Evolutionary conservation across 2,329 filamentous ascomycete species (phyloP), one percentile per base, ranked within the genome.

Genomic region (Neonectria hederae): DNA sequence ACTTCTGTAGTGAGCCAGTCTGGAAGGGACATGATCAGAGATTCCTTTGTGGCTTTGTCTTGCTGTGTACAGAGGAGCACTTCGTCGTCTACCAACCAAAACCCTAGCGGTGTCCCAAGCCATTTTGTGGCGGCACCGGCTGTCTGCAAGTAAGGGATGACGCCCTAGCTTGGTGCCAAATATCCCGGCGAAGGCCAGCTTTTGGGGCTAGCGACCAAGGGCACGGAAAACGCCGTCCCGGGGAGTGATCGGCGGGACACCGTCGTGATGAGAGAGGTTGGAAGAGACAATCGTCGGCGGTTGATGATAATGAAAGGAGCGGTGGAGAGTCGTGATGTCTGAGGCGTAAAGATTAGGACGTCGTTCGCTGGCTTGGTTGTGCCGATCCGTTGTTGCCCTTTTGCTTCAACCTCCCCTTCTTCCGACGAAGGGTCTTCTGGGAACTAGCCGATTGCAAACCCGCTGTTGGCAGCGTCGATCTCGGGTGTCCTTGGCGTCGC

Each of bases 391-490:
- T 42, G 48, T 24, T 63, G 54, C 49, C 48, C 49, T 63, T 63
- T 43, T 59, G 60, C 60, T 55, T 43, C 42, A 48, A 40, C 48
- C 30, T 58, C 48, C 54, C 54, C 22, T 54, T 53, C 45, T 42
- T 58, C 54, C 60, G 48, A 57, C 40, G 30, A 35, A 8, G 45
- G 35, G 26, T 21, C 46, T 51, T n/a, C 10, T 46, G 46, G 46
- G 58, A 55, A 52, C 53, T 64, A 54, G 62, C 51, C 62, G 52
- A 40, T 66, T 49, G 51, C 56, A 58, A 68, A 59, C 63, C 62
- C 56, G 65, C 64, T 55, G 56, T 59, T 72, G 54, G 61, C 63
- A 68, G 59, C 65, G 70, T 60, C 68, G 67, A 72, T 72, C 70
- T 66, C 46, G 65, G 60, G 55, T 69, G 68, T 63, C 63, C 63